A percentile compares a stretch with the other conserved stretches of the same genome.
Conservation (phyloP, 441 rosid genomes). For the Erysimum cheiri region DNA sequence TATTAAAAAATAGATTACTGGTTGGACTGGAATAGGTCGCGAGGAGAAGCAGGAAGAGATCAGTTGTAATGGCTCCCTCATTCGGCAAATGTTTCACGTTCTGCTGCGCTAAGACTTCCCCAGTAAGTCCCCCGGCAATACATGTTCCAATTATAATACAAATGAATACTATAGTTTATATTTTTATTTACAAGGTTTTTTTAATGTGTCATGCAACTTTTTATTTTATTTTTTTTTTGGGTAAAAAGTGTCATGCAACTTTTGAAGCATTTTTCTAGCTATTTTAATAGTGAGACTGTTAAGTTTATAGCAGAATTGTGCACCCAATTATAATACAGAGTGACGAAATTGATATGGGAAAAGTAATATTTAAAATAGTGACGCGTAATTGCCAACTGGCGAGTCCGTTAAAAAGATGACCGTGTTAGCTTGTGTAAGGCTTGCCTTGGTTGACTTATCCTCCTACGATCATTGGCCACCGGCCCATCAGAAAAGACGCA, state of each 20-base stretch:
- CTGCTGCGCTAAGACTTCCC: constrained; percentile 45
- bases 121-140: constrained; percentile 24
- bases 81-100: constrained; percentile 42
- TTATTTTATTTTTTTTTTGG: no score
- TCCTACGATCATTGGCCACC: constrained; percentile 23
- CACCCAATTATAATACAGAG: background rate
- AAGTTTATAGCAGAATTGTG: background rate
- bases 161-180: no score
- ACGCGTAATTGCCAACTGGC: constrained; percentile 26
- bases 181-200: no score
- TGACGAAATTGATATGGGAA: constrained; percentile 17
- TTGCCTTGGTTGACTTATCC: constrained; percentile 35
- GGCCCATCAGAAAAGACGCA: constrained; percentile 31
- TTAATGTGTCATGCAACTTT: no score
- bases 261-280: no score
- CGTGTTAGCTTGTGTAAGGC: constrained; percentile 7
- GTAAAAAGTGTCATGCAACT: no score
- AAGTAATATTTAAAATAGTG: constrained; percentile 9
- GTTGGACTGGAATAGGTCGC: constrained; percentile 13
- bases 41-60: constrained; percentile 16
- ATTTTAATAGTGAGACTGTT: no score
- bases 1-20: background rate
- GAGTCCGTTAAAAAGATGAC: constrained; percentile 12
- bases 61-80: constrained; percentile 39
- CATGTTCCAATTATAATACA: background rate